A percentile compares a stretch with the other conserved stretches of the same genome.
These are phyloP conservation scores for Rhizopus arrhizus DNA, from an alignment of 371 early-diverging fungal genomes.

Conservation along the genomic window DNA sequence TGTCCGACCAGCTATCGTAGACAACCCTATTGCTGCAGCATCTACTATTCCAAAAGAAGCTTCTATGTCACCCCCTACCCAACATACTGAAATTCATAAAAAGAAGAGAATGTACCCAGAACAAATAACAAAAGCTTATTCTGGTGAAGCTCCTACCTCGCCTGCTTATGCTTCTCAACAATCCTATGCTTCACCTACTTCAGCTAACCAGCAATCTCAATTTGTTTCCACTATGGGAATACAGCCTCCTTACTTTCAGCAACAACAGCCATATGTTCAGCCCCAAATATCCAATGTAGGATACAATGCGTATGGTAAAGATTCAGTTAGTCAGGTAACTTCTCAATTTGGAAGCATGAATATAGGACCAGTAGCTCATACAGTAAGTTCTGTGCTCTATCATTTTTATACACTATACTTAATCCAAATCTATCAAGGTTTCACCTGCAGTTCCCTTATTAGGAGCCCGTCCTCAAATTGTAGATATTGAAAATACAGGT, in stretches of 20 bases:
- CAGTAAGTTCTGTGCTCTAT: constrained; percentile 18
- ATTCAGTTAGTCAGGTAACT: constrained; percentile 39
- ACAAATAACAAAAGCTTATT: constrained; percentile 52
- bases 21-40: not conserved
- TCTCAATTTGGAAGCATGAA: constrained; percentile 52
- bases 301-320: constrained; percentile 32
- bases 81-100: constrained; percentile 34
- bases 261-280: constrained; percentile 18
- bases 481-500: constrained; percentile 55
- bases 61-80: constrained; percentile 9
- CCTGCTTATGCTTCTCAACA: constrained; percentile 22
- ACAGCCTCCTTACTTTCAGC: constrained; percentile 15
- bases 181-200: constrained; percentile 25
- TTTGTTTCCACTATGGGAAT: constrained; percentile 37
- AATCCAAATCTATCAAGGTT: constrained; percentile 12
- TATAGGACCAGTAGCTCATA: constrained; percentile 17
- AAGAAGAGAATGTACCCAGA: constrained; percentile 69
- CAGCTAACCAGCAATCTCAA: constrained; percentile 22
- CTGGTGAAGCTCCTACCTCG: constrained; percentile 31
- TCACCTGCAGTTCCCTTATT: constrained; percentile 50
- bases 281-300: constrained; percentile 30
- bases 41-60: constrained; percentile 13
- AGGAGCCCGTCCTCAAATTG: constrained; percentile 61
- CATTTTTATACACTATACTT: too few relatives aligned
- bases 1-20: not conserved